Conservation (phyloP, 2,329 filamentous ascomycete genomes). For the Pestalotiopsis fici region DNA sequence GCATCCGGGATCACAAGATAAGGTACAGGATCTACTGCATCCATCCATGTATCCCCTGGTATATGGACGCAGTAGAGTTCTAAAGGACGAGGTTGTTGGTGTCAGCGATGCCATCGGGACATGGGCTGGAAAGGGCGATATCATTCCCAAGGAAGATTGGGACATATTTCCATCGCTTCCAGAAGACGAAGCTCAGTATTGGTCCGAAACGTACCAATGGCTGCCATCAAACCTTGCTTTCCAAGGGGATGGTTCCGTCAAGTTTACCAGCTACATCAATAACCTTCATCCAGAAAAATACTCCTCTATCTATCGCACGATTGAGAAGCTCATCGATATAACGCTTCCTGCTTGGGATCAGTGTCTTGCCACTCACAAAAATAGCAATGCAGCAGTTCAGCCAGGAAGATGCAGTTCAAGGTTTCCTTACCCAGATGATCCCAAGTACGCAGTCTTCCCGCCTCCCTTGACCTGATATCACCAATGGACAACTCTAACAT, state of each 20-base stretch:
- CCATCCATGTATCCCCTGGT: slow-evolving; percentile 60
- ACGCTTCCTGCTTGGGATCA: slow-evolving; percentile 43
- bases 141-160: slow-evolving; percentile 6
- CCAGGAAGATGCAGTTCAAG: background rate
- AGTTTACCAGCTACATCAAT: slow-evolving; percentile 46
- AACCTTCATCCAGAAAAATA: slow-evolving; percentile 40
- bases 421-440: background rate
- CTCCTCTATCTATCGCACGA: slow-evolving; percentile 29
- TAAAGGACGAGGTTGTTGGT: slow-evolving; percentile 31
- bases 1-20: slow-evolving; percentile 53
- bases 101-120: slow-evolving; percentile 17
- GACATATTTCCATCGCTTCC: too few species aligned
- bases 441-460: background rate
- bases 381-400: background rate
- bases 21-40: slow-evolving; percentile 60
- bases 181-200: too few species aligned
- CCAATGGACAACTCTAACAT: background rate
- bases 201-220: slow-evolving; percentile 43
- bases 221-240: slow-evolving; percentile 41
- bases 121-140: slow-evolving; percentile 26
- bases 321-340: slow-evolving; percentile 35
- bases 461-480: too few species aligned
- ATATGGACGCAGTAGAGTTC: slow-evolving; percentile 40
- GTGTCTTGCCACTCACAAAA: slow-evolving; percentile 14
- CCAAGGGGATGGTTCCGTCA: slow-evolving; percentile 21